Conservation (phyloP, 805 yeast species). For the Candida patagonica region DNA sequence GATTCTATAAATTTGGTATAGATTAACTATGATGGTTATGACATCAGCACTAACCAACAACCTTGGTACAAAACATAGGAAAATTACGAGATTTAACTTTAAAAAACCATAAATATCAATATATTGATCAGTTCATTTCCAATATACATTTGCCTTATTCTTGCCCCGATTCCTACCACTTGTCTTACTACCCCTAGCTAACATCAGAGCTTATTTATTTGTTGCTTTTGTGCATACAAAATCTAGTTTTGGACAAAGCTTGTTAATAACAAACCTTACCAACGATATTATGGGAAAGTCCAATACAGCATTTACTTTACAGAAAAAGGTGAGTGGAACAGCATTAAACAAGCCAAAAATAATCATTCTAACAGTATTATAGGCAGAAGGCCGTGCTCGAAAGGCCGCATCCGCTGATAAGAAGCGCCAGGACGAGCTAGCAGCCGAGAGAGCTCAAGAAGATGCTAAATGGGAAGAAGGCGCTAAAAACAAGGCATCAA, state of each 20-base stretch:
- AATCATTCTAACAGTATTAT: background rate
- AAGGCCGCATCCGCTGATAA: conserved; percentile 57
- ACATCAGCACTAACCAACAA: too few species aligned
- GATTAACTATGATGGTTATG: too few species aligned
- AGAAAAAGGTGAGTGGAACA: conserved; percentile 33
- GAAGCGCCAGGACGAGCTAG: conserved; percentile 44
- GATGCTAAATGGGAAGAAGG: conserved; percentile 64
- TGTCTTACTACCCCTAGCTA: too few species aligned
- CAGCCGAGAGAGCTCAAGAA: conserved; percentile 42
- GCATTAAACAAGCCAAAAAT: background rate
- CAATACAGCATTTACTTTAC: conserved; percentile 37
- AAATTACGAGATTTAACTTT: too few species aligned
- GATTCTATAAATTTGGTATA: too few species aligned
- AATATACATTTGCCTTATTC: too few species aligned
- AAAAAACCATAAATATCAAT: too few species aligned
- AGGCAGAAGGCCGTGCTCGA: conserved; percentile 53
- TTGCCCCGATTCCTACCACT: too few species aligned
- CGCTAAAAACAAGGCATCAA: conserved; percentile 52
- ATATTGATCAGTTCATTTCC: too few species aligned
- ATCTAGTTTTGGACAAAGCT: background rate
- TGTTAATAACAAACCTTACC: background rate
- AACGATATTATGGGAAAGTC: conserved; percentile 37
- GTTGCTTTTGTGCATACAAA: too few species aligned
- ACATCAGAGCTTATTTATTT: too few species aligned
- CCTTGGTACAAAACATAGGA: too few species aligned